These are phyloP conservation scores for Syncephalastrum sp. DNA, from an alignment of 371 early-diverging fungal species.

Conservation along the genomic window DNA sequence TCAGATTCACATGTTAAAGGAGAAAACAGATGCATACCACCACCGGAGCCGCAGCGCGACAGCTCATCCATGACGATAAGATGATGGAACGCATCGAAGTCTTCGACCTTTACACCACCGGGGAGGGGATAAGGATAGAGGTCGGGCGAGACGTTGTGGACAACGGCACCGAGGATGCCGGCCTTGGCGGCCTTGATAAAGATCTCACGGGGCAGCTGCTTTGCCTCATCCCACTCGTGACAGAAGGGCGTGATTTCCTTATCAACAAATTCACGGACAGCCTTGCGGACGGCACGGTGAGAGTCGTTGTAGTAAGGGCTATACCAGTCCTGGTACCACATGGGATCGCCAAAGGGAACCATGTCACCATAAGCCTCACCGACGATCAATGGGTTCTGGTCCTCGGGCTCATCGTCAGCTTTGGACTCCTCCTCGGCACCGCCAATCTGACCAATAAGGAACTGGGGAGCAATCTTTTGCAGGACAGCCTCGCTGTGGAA, in stretches of 20 bases:
- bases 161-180: constrained; percentile 68
- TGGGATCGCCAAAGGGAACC: constrained; percentile 81
- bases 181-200: constrained; percentile 69
- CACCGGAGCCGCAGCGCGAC: constrained; percentile 80
- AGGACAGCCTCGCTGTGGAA: constrained; percentile 70
- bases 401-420: constrained; percentile 14
- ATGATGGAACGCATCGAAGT: constrained; percentile 79
- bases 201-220: constrained; percentile 65
- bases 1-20: too few species aligned
- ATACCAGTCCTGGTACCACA: constrained; percentile 76
- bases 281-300: constrained; percentile 67
- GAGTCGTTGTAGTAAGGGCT: constrained; percentile 75
- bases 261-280: constrained; percentile 70
- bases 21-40: constrained; percentile 34
- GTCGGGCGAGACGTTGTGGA: constrained; percentile 33
- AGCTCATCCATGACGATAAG: constrained; percentile 78
- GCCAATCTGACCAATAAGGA: constrained; percentile 57
- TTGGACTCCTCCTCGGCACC: constrained; percentile 43
- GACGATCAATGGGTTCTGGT: constrained; percentile 9
- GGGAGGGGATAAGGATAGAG: constrained; percentile 29
- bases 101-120: constrained; percentile 45
- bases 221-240: constrained; percentile 85
- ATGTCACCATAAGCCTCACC: constrained; percentile 64
- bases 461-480: constrained; percentile 52
- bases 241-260: constrained; percentile 77